phyloP scores from a whole-genome alignment of 257 asterid species.

The Coffea canephora region DNA sequence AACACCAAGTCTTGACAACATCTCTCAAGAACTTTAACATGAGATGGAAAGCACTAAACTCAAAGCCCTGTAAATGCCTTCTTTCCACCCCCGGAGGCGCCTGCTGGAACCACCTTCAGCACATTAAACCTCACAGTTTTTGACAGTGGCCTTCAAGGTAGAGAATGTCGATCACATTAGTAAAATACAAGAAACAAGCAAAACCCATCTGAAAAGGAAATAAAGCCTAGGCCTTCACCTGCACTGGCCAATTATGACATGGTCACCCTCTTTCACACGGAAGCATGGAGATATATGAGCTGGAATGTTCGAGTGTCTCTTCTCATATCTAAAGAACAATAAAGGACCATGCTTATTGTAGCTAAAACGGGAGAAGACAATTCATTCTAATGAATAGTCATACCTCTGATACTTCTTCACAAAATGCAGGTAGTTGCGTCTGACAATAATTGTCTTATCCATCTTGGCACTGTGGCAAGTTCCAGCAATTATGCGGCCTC shows the following conservation, averaged over 20 bases:
- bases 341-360: not conserved
- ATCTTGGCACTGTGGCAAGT: slow-evolving; percentile 93
- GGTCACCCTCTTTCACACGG: slow-evolving; percentile 84
- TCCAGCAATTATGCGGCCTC: slow-evolving; percentile 83
- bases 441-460: slow-evolving; percentile 68
- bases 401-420: slow-evolving; percentile 78
- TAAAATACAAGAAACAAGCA: not conserved
- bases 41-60: slow-evolving; percentile 11
- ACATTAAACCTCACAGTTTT: slow-evolving; percentile 84
- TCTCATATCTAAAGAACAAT: slow-evolving; percentile 52
- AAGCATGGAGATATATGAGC: slow-evolving; percentile 87
- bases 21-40: not conserved
- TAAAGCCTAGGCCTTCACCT: slow-evolving; percentile 36
- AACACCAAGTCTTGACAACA: not conserved
- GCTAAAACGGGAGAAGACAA: not conserved
- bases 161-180: too few species aligned
- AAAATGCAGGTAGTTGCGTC: slow-evolving; percentile 73
- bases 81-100: slow-evolving; percentile 82
- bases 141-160: slow-evolving; percentile 66
- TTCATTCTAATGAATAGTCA: not conserved
- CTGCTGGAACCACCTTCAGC: slow-evolving; percentile 79
- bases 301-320: slow-evolving; percentile 79
- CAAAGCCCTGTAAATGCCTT: slow-evolving; percentile 79
- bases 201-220: not conserved
- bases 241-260: slow-evolving; percentile 85